Base-by-base conservation (phyloP, 306 rosid species). In the Trichosanthes cucumerina region DNA sequence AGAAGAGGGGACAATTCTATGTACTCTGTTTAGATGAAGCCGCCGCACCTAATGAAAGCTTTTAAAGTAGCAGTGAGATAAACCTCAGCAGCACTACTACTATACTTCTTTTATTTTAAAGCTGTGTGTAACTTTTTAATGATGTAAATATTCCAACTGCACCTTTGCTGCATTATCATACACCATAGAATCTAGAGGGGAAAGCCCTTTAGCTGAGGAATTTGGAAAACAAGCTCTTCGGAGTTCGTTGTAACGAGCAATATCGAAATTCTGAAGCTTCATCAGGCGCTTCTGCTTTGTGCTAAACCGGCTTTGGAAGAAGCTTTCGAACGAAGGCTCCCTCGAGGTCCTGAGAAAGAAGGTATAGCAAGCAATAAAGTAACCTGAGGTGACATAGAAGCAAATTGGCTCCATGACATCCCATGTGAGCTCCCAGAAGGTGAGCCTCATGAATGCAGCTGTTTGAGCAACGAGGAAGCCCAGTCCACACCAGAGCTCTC, bases 401-500 rank as follows among this genome's bases (percentile, higher is more conserved):
- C 93, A 89, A 47, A 89, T 86, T 24, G 91, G 93, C 80, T 90
- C 93, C 93, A 90, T 90, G 50, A 90, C 91, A 81, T 90, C 93
- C 93, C 93, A 90, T 0, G 86, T 80, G 4, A 90, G 93, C 84
- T 90, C 93, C 93, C 93, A 90, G 84, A 90, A 90, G 4, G 93
- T 90, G 54, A 90, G 86, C 81, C 93, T 90, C 91, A 90, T 88
- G 88, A 84, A 87, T 23, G 78, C 84, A 0, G 80, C 65, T 11
- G 91, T 90, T 83, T 90, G 91, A 66, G 78, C 60, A 18, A 83
- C 79, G 43, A 90, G 47, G 83, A 84, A 83, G 23, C 88, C 84
- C 57, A 90, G 49, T 47, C 93, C 93, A 0, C 87, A 76, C 88
- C 86, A 82, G 1, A 90, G 88, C 83, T 90, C 93, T 0, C 88